A percentile compares a stretch with the other conserved stretches of the same genome.
These are phyloP conservation scores for Penicillium italicum DNA, from an alignment of 2,329 filamentous ascomycete genomes.

Conservation along the genomic window DNA sequence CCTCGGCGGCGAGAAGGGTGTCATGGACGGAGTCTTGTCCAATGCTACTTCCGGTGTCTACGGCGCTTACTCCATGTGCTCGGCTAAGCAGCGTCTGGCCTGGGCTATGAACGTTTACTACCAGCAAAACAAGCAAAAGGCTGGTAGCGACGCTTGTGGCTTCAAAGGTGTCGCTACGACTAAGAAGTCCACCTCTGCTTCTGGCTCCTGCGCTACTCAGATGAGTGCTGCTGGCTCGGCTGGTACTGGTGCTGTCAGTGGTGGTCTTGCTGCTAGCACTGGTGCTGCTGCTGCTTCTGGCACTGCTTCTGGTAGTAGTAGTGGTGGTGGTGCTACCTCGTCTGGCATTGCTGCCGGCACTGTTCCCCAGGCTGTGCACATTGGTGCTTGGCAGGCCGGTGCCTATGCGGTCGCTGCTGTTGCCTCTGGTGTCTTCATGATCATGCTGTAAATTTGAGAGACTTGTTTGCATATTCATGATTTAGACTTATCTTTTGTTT, in stretches of 20 bases:
- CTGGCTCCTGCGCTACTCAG: conserved; percentile 20
- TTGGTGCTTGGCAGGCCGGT: conserved; percentile 42
- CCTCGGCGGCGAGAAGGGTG: conserved; percentile 39
- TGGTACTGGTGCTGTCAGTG: conserved; percentile 41
- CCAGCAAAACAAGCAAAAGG: conserved; percentile 33
- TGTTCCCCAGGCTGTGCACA: conserved; percentile 35
- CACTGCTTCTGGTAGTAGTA: conserved; percentile 11
- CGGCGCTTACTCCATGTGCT: conserved; percentile 50
- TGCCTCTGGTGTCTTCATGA: conserved; percentile 46
- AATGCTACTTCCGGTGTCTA: conserved; percentile 43
- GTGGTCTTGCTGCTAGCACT: conserved; percentile 31
- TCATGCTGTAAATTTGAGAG: conserved; percentile 41
- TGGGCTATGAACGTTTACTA: conserved; percentile 49
- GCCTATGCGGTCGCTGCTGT: conserved; percentile 45
- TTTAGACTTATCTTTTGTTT: not conserved
- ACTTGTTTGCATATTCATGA: not conserved
- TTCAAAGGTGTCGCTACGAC: conserved; percentile 44
- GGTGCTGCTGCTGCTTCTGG: conserved; percentile 18
- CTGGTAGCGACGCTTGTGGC: conserved; percentile 41
- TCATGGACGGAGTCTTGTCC: conserved; percentile 40
- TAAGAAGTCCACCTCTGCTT: conserved; percentile 28
- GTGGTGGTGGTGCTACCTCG: conserved; percentile 21
- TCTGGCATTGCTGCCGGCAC: conserved; percentile 33
- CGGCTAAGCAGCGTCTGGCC: conserved; percentile 43
- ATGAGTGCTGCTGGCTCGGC: conserved; percentile 30